Base-by-base conservation (phyloP, 768 basidiomycete genomes). In the Pisolithus microcarpus region DNA sequence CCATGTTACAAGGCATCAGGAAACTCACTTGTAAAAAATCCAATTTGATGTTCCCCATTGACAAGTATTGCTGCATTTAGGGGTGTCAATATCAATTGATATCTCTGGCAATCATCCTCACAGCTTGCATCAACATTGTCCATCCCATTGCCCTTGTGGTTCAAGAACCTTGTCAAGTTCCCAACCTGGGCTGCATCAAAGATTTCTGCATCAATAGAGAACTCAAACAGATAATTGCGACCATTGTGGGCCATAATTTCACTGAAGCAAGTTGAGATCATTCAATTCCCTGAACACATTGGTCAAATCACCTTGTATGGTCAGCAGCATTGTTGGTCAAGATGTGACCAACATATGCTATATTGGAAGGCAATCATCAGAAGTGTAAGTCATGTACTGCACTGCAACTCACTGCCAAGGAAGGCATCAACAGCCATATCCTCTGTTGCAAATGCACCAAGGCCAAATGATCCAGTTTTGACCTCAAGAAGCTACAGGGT, bases 151-250 rank as follows among this genome's bases (percentile, higher is more conserved):
- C 8, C 2, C 1, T 23, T 42, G 48, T 75, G 72, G 54, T 79
- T 79, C 2, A 78, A 53, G 49, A 70, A 79, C 30, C 77, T 63
- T 0, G 70, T 75, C 39, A 69, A 62, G 59, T 79, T 77, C 0
- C 77, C 75, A 10, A 71, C 51, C 9, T 56, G 50, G n/a, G 67
- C 68, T 19, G 76, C 72, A 63, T 79, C 77, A 38, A 58, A 49
- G 38, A 59, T 8, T 7, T 8, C 10, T 5, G 0, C 10, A 0
- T 50, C 43, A 31, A 21, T 34, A 52, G 38, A 49, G 23, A 54
- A 18, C 3, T 60, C 61, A 54, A 75, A 75, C 16, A 65, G 39
- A 49, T 75, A 75, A 52, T 75, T 75, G 24, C 57, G 58, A 1
- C 19, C 9, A 3, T 50, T 58, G 44, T 66, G 38, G 3, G 37